Percentiles rank a stretch among this genome's conserved stretches.
These are phyloP conservation scores for Fusarium falciforme DNA, from an alignment of 2,329 filamentous ascomycete species.

Conservation along the genomic window DNA sequence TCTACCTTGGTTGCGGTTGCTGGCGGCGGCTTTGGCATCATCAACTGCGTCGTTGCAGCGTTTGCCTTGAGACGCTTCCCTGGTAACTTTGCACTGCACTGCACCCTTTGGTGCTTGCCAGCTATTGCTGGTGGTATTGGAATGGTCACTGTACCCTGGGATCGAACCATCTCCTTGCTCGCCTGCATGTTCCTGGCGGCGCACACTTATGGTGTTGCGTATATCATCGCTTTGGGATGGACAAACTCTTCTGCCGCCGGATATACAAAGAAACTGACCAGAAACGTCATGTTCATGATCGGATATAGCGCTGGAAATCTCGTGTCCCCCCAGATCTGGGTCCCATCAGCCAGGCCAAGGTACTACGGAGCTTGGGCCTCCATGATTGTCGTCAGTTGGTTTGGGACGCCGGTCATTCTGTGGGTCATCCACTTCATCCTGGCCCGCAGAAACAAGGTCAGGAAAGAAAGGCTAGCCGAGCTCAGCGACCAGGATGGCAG, in stretches of 20 bases:
- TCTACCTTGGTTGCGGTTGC: constrained; percentile 54
- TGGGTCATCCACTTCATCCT: constrained; percentile 48
- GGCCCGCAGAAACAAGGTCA: constrained; percentile 45
- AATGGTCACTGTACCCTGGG: constrained; percentile 42
- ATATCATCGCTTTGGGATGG: constrained; percentile 50
- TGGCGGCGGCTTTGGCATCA: constrained; percentile 49
- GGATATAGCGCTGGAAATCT: constrained; percentile 51
- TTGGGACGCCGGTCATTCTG: constrained; percentile 49
- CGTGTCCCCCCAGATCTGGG: constrained; percentile 52
- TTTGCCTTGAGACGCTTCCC: constrained; percentile 47
- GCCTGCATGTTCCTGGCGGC: constrained; percentile 43
- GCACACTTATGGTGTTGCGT: constrained; percentile 48
- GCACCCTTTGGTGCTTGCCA: constrained; percentile 41
- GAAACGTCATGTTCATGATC: constrained; percentile 54
- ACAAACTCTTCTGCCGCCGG: constrained; percentile 50
- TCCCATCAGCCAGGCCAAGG: constrained; percentile 39
- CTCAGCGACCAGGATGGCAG: constrained; percentile 37
- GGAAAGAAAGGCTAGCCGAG: constrained; percentile 37
- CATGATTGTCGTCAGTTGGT: constrained; percentile 47
- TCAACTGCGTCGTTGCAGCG: constrained; percentile 47
- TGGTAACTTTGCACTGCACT: constrained; percentile 46
- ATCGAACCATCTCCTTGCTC: constrained; percentile 35
- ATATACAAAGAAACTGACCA: constrained; percentile 58
- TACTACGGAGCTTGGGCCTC: constrained; percentile 43
- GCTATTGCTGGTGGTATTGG: constrained; percentile 42